Evolutionary conservation across 352 stramenopile genomes (phyloP), one percentile per base, ranked within the genome.

Genomic region (Globisporangium perplexum): DNA sequence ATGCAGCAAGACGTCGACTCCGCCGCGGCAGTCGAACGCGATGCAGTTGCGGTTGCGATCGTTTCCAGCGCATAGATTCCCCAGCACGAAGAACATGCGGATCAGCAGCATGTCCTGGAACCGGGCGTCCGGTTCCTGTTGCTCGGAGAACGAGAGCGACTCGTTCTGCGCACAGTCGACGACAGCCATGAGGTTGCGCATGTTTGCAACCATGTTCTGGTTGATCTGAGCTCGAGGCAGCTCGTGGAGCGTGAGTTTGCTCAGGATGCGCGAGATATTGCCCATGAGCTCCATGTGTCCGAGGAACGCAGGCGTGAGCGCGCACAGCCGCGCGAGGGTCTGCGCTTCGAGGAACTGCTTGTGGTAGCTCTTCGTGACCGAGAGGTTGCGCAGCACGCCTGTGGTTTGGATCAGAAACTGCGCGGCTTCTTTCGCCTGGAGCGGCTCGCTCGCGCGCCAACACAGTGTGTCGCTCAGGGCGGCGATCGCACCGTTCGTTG

Each of bases 21-120:
- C 77, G 1, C 51, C 59, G 0, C 51, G 57, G 8, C 66, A 62
- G 0, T 76, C 57, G 12, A 67, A 49, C 0, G 60, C 69, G 18
- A 95, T 48, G 23, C 75, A 57, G 0, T 60, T 47, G 8, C 86
- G 76, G 47, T 92, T 95, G 39, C 72, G 69, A 39, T 96, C 86
- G 50, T 94, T 95, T 3, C 70, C 74, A 23, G 88, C 85, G 50
- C 84, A 95, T n/a, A 95, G 62, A 55, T 96, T 96, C 1, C 86
- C 88, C 1, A 96, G 65, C 33, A 84, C 67, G 53, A 96, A 96
- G 53, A 84, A 86, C 23, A 90, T 65, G 12, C 88, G 84, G 11
- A 96, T 57, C 18, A 93, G 67, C 18, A 91, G 60, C 23, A 71
- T 55, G 41, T 86, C 74, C 33, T 89, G 77, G 31, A 68, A 69